Percentiles rank a stretch among this genome's conserved stretches.
phyloP scores from a whole-genome alignment of 108 stramenopile genomes.

The Nitzschia sp. region DNA sequence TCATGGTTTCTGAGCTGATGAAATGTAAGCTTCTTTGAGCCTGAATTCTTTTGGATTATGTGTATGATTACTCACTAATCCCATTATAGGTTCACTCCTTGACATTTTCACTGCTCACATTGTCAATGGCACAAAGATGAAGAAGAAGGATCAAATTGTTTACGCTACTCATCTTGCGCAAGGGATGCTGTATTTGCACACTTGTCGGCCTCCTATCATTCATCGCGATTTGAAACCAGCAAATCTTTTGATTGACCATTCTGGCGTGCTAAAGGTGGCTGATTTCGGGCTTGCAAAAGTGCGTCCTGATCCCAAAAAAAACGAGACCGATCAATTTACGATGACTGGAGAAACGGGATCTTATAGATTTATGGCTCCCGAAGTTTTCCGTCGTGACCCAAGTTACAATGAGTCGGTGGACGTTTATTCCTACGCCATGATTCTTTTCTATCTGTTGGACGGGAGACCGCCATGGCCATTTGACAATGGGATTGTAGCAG shows the following conservation, averaged over 20 bases:
- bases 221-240: constrained; percentile 92
- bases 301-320: constrained; percentile 66
- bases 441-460: constrained; percentile 78
- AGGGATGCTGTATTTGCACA: constrained; percentile 92
- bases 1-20: constrained; percentile 88
- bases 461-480: constrained; percentile 79
- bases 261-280: constrained; percentile 89
- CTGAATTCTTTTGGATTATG: no score
- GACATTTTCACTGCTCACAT: constrained; percentile 81
- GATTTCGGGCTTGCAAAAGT: constrained; percentile 96
- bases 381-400: constrained; percentile 78
- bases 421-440: constrained; percentile 90
- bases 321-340: constrained; percentile 59
- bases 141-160: constrained; percentile 59
- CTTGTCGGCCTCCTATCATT: constrained; percentile 85
- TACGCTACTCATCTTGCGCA: constrained; percentile 84
- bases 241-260: constrained; percentile 86
- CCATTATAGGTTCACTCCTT: no score
- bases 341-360: constrained; percentile 90
- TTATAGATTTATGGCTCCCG: constrained; percentile 90
- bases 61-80: no score
- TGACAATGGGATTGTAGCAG: constrained; percentile 70
- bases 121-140: constrained; percentile 67
- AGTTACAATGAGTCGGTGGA: constrained; percentile 90
- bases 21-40: constrained; percentile 79